Percentiles rank a stretch among this genome's conserved stretches.
These are phyloP conservation scores for Dothideomycetes sp. DNA, from an alignment of 2,329 filamentous ascomycete genomes.

Conservation along the genomic window DNA sequence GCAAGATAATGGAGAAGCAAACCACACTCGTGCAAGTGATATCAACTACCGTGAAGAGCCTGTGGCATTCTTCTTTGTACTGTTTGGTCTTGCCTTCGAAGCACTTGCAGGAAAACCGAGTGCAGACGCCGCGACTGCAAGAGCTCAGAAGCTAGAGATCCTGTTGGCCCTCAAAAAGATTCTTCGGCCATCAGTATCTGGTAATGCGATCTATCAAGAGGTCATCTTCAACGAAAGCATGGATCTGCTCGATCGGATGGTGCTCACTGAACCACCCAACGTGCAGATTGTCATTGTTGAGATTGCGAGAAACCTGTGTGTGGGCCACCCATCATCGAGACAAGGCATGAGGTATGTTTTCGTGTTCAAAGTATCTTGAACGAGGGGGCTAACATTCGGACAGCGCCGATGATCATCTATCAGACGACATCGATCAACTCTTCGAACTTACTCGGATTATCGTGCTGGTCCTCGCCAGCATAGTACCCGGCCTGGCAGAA, in stretches of 20 bases:
- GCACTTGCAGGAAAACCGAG: conserved; percentile 79
- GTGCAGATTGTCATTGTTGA: conserved; percentile 90
- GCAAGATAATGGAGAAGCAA: conserved; percentile 20
- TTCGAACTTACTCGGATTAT: conserved; percentile 96
- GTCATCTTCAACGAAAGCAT: conserved; percentile 95
- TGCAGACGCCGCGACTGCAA: conserved; percentile 22
- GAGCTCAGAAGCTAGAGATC: conserved; percentile 56
- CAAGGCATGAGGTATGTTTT: conserved; percentile 49
- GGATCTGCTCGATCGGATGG: conserved; percentile 85
- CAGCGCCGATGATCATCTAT: conserved; percentile 60
- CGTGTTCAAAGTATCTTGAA: not conserved
- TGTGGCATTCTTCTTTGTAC: conserved; percentile 96
- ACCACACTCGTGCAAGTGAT: conserved; percentile 38
- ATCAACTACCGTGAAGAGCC: conserved; percentile 98
- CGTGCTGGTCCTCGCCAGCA: conserved; percentile 78
- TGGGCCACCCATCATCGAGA: conserved; percentile 83
- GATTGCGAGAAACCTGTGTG: conserved; percentile 80
- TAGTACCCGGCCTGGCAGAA: conserved; percentile 74
- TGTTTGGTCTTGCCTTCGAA: conserved; percentile 94
- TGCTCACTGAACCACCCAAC: conserved; percentile 79
- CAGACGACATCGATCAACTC: conserved; percentile 94
- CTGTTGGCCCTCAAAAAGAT: conserved; percentile 91
- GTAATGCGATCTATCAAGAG: conserved; percentile 92
- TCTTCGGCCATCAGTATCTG: conserved; percentile 83
- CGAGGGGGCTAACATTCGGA: conserved; percentile 21